A percentile compares a stretch with the other conserved stretches of the same genome.
These are phyloP conservation scores for Pogostemon cablin DNA, from an alignment of 257 asterid genomes.

Conservation along the genomic window DNA sequence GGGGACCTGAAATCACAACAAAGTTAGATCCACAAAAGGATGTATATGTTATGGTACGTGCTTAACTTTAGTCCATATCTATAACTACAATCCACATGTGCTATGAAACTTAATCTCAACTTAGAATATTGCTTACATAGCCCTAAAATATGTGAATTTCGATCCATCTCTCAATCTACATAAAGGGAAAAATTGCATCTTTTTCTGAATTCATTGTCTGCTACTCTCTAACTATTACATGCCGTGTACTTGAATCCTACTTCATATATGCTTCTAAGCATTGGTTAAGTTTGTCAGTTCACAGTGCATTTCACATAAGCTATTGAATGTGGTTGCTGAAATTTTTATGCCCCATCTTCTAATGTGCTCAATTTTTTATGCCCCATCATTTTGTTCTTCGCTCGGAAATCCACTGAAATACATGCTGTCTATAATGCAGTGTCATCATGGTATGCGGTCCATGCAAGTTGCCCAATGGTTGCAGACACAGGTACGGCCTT, in stretches of 20 bases:
- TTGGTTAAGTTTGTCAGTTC: neutral
- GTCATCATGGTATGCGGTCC: slow-evolving; percentile 95
- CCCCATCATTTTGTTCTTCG: neutral
- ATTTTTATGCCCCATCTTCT: neutral
- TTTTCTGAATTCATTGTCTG: neutral
- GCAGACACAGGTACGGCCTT: slow-evolving; percentile 76
- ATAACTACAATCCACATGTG: slow-evolving; percentile 8
- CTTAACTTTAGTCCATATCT: slow-evolving; percentile 15
- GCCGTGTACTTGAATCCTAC: slow-evolving; percentile 1
- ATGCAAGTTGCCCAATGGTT: slow-evolving; percentile 95
- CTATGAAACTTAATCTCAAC: slow-evolving; percentile 23
- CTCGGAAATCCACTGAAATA: slow-evolving; percentile 23
- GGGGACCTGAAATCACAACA: slow-evolving; percentile 85
- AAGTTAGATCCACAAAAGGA: slow-evolving; percentile 85
- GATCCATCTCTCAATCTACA: slow-evolving; percentile 13
- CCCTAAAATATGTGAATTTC: slow-evolving; percentile 8
- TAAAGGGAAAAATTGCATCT: slow-evolving; percentile 16
- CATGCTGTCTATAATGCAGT: slow-evolving; percentile 51
- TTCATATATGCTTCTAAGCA: neutral
- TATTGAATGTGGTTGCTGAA: slow-evolving; percentile 2
- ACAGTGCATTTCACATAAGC: neutral
- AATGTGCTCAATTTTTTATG: neutral
- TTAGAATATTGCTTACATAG: neutral
- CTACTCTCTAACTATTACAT: slow-evolving; percentile 5
- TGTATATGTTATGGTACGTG: slow-evolving; percentile 80